Conservation (phyloP, 2,329 filamentous ascomycete species). For the Aspergillus novofumigatus region DNA sequence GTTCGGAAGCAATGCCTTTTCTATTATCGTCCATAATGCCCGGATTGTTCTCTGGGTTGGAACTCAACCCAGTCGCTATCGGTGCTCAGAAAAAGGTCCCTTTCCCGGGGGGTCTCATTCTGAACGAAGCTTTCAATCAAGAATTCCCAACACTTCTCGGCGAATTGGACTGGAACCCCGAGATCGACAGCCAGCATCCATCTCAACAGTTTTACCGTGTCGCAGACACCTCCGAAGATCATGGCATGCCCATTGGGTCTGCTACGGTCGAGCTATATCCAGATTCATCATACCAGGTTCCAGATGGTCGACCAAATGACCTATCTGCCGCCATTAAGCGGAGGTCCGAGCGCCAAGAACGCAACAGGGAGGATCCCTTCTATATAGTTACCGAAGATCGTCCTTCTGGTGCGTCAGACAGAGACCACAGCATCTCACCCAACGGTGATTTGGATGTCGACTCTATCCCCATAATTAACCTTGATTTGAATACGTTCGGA, state of each 20-base stretch:
- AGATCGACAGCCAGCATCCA: conserved; percentile 44
- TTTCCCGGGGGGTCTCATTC: conserved; percentile 67
- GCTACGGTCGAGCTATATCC: conserved; percentile 18
- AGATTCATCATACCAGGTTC: conserved; percentile 34
- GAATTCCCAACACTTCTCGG: conserved; percentile 65
- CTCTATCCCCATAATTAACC: conserved; percentile 90
- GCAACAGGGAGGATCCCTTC: conserved; percentile 90
- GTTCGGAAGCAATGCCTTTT: conserved; percentile 62
- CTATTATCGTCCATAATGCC: conserved; percentile 89
- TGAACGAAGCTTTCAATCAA: conserved; percentile 77
- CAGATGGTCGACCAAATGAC: conserved; percentile 54
- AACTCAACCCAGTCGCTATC: conserved; percentile 83
- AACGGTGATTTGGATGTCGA: conserved; percentile 83
- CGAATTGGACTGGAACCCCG: conserved; percentile 47
- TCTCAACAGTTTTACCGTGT: conserved; percentile 39
- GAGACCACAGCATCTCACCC: conserved; percentile 69
- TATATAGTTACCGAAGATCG: conserved; percentile 66
- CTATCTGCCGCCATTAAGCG: conserved; percentile 69
- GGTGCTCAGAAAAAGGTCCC: conserved; percentile 85
- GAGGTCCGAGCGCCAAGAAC: conserved; percentile 71
- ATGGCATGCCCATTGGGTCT: conserved; percentile 19
- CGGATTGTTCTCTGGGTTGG: conserved; percentile 76
- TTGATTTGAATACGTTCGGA: conserved; percentile 64
- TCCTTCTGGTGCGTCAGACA: conserved; percentile 50
- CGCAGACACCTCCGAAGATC: conserved; percentile 20